Conservation (phyloP, 352 stramenopile genomes). For the Phytophthora constricta region DNA sequence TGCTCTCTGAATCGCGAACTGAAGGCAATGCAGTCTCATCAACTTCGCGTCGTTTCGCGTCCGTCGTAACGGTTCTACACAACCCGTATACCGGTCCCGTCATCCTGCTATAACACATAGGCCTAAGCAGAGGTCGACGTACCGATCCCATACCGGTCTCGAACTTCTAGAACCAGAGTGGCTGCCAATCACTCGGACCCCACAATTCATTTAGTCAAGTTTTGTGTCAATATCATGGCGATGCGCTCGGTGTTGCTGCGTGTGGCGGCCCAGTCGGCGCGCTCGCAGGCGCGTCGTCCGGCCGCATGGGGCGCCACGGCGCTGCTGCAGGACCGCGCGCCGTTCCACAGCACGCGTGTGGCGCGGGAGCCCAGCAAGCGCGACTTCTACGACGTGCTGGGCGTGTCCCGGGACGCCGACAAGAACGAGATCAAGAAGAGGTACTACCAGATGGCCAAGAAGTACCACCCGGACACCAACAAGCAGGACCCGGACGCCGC, state of each 20-base stretch:
- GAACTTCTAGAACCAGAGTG: constrained; percentile 1
- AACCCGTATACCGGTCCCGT: constrained; percentile 22
- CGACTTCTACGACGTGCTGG: constrained; percentile 98
- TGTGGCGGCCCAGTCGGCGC: constrained; percentile 19
- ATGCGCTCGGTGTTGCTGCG: constrained; percentile 42
- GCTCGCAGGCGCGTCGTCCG: constrained; percentile 6
- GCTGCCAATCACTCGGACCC: not conserved
- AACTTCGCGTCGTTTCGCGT: constrained; percentile 27
- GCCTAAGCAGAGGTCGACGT: no score
- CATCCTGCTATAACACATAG: not conserved
- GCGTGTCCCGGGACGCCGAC: constrained; percentile 84
- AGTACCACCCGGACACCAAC: constrained; percentile 99
- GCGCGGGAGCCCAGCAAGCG: constrained; percentile 72
- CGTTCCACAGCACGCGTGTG: constrained; percentile 74
- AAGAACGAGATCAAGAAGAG: constrained; percentile 99
- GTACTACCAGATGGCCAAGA: constrained; percentile 96
- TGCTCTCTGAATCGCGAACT: constrained; percentile 7
- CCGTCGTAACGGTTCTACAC: constrained; percentile 23
- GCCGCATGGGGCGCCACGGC: constrained; percentile 10
- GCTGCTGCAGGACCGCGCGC: constrained; percentile 26
- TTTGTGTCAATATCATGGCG: constrained; percentile 17
- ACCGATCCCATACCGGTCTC: not conserved
- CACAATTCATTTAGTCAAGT: not conserved
- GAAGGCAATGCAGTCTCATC: constrained; percentile 7
- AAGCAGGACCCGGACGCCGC: constrained; percentile 91